Evolutionary conservation across 2,329 filamentous ascomycete species (phyloP), one percentile per base, ranked within the genome.

Genomic region (Sporothrix euskadiensis): DNA sequence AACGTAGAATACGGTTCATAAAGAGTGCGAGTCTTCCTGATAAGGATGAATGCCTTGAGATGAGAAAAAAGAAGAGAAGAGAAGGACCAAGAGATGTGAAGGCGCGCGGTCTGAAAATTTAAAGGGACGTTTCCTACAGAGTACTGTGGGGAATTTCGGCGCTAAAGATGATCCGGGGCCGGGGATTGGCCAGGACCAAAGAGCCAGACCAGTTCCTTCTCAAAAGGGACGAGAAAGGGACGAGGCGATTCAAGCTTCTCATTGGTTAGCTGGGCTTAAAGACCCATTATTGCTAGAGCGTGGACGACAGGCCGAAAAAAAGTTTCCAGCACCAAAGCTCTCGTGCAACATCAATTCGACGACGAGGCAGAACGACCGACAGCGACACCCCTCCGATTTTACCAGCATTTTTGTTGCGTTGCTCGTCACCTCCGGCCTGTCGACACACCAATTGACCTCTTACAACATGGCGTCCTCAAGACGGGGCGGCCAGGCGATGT

Each of bases 1-100:
- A 54, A 68, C 63, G 61, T 66, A 66, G 22, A 69, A 65, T 39
- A 61, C 72, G 71, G 69, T 71, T 70, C 75, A 75, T 73, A 69
- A 47, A 39, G 73, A 74, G 75, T 76, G 73, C 73, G 66, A 75
- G 75, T 73, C 76, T 72, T 75, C 76, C 75, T 89, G 94, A 97
- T 98, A 98, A 97, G 94, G 94, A 91, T 89, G 88, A 85, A 89
- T 92, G 92, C 91, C 91, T 86, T 85, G 82, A 77, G 77, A 81
- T 78, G 80, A 77, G 76, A 79, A 83, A 78, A 83, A 79, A 78
- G 74, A 65, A 44, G 39, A 63, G 71, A 68, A 72, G 80, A 22
- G 52, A n/a, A 56, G 30, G 3, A 3, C 35, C 81, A 78, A 26
- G 63, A 52, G 30, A 63, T 26, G 71, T 63, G 57, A 10, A 2